These are phyloP conservation scores for Arbutus unedo DNA, from an alignment of 148 eudicot species.

Conservation along the genomic window DNA sequence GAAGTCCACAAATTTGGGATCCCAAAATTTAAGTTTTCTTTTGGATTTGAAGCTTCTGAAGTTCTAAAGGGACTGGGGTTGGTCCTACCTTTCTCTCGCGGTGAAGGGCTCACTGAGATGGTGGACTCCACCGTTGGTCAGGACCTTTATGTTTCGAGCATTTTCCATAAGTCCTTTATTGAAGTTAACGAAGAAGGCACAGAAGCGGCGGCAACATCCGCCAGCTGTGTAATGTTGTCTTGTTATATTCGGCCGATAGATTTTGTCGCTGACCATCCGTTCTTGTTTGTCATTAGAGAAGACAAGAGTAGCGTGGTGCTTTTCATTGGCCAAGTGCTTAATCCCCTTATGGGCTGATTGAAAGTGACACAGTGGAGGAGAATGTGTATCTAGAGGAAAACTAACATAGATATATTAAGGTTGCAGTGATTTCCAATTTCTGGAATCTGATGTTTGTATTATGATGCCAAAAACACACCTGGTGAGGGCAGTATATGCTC, in stretches of 20 bases:
- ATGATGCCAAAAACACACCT: neutral
- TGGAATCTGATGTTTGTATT: neutral
- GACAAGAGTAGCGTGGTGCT: constrained; percentile 71
- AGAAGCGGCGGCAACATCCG: constrained; percentile 83
- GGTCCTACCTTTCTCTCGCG: constrained; percentile 53
- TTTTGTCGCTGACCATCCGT: constrained; percentile 91
- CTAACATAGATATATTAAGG: constrained; percentile 4
- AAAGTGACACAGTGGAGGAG: neutral
- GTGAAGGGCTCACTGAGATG: constrained; percentile 70
- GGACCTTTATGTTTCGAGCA: constrained; percentile 56
- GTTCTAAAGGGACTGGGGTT: too few species aligned
- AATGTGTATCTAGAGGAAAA: neutral
- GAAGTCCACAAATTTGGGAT: constrained; percentile 59
- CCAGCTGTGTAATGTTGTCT: constrained; percentile 32
- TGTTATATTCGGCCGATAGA: constrained; percentile 31
- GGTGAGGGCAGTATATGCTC: neutral
- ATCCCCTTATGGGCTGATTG: constrained; percentile 40
- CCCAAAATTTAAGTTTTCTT: constrained; percentile 71
- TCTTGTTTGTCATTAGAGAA: constrained; percentile 69
- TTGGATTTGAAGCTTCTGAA: constrained; percentile 75
- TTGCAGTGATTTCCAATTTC: neutral
- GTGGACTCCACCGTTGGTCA: constrained; percentile 49
- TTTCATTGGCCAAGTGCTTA: constrained; percentile 59
- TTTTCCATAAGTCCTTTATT: constrained; percentile 74
- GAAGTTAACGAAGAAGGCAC: constrained; percentile 96